Evolutionary conservation across 2,329 filamentous ascomycete species (phyloP), one percentile per base, ranked within the genome.

Genomic region (Hypoxylon sp.): DNA sequence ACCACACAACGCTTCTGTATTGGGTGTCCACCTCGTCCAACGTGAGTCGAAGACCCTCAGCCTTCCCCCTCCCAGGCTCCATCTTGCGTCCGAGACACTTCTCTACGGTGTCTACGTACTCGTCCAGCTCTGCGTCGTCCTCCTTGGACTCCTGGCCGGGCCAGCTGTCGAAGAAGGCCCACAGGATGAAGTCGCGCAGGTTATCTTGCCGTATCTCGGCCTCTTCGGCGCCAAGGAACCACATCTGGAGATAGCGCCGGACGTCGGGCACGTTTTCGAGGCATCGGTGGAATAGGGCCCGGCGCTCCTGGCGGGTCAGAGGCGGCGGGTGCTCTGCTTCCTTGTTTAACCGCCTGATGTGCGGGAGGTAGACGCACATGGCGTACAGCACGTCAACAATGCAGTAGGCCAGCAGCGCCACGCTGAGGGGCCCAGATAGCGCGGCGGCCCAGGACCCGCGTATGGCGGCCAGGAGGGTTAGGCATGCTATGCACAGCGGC

Each of bases 181-280:
- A 91, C 7, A 83, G 76, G 18, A 89, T 71, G 64, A 89, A 90
- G 60, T 89, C 85, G 63, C 79, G 81, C 48, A 90, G 73, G 66
- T 91, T 89, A n/a, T 90, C 86, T n/a, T 82, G 77, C 40, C 81
- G 78, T 51, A 91, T 84, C 27, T 88, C 84, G 15, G 76, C 70
- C 1, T 77, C 55, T 8, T 81, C 75, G 1, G 87, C 84, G 26
- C 83, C 84, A n/a, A 86, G 76, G 62, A 90, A 90, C 88, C 88
- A 91, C 58, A 79, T 78, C 45, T 75, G 78, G 37, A 91, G 63
- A 66, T 88, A 91, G 18, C 72, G 72, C 50, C 84, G 81, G 0
- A 78, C 75, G 60, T 86, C 80, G 0, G 81, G 75, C 3, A 88
- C 78, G 63, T 82, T 84, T 26, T 74, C 75, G 57, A 82, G 75